Base-by-base conservation (phyloP, 805 yeast genomes). In the Metschnikowia picachoensis region DNA sequence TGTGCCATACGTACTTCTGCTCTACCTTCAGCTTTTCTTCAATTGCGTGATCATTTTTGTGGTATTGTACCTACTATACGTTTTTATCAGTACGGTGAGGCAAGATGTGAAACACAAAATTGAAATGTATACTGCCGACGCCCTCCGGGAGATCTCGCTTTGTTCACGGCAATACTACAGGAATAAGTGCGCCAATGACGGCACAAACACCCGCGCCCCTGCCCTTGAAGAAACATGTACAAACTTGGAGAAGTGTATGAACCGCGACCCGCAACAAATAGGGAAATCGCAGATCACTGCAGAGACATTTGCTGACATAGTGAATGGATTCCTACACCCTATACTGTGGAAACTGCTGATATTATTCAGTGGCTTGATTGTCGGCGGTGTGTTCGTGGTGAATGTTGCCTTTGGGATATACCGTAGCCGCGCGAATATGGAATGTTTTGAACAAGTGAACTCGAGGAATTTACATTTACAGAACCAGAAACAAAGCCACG, bases 201-300 rank as follows among this genome's bases (percentile, higher is more conserved):
- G 53, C 20, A 56, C 64, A 7, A 46, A 54, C 3, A 55, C 58
- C 38, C 69, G 92, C 12, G 91, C 82, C 0, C 96, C 96, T 0
- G 90, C 88, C 0, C 62, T 89, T 14, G 94, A 85, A 55, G 64
- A 66, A 2, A 68, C 78, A 12, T 92, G 99, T 64, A 70, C 75
- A 31, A 73, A 72, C 31, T 88, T 95, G 94, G 84, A 79, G 50
- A 76, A 75, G 47, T 94, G 99, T 62, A 87, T 88, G 90, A 79
- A 82, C 55, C 68, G 82, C 40, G 92, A 88, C 51, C 91, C 95
- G 9, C 75, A 77, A 55, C 67, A 44, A 62, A 74, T 83, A 11
- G 91, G 87, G 3, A 76, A 80, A 40, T 86, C 92, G 1, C 75
- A 74, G 49, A 76, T 89, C 45, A 82, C 90, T 39, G 95, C 95